Evolutionary conservation across 2,329 filamentous ascomycete species (phyloP).

Genomic region (Fonsecaea pedrosoi): DNA sequence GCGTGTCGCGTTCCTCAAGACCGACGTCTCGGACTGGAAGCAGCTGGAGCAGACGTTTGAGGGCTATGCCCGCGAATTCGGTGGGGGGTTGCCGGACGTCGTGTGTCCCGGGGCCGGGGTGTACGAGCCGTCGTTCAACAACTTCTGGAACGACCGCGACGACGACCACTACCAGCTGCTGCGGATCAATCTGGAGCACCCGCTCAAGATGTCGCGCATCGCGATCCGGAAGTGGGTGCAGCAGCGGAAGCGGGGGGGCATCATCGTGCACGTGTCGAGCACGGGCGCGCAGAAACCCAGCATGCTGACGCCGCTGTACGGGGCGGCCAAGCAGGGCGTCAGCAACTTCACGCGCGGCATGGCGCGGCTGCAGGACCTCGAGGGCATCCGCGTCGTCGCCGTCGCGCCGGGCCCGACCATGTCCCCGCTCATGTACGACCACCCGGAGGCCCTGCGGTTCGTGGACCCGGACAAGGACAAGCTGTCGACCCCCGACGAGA

Average conservation of each 20-base stretch:
- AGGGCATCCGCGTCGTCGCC: constrained; percentile 64
- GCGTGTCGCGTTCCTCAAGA: constrained; percentile 51
- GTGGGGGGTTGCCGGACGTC: constrained; percentile 53
- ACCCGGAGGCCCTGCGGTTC: constrained; percentile 24
- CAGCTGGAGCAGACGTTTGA: constrained; percentile 58
- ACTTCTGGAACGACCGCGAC: constrained; percentile 56
- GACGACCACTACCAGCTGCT: constrained; percentile 52
- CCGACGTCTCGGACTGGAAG: constrained; percentile 56
- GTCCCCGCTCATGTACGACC: constrained; percentile 27
- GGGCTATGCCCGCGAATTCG: constrained; percentile 56
- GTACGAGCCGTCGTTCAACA: constrained; percentile 49
- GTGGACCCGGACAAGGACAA: constrained; percentile 24
- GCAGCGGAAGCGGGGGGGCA: neutral
- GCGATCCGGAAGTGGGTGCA: constrained; percentile 45
- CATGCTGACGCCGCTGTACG: constrained; percentile 54
- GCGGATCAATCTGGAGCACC: constrained; percentile 60
- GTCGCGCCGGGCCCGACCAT: constrained; percentile 58
- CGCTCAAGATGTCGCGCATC: constrained; percentile 58
- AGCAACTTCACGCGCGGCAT: constrained; percentile 58
- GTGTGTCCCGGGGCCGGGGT: constrained; percentile 53
- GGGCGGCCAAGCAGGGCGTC: constrained; percentile 57
- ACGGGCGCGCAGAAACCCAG: constrained; percentile 52
- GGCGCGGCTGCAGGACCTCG: constrained; percentile 52
- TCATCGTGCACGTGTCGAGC: constrained; percentile 55
- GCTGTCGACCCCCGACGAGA: constrained; percentile 18